Conservation (phyloP, 805 yeast species). For the Saccharomyces jurei region DNA sequence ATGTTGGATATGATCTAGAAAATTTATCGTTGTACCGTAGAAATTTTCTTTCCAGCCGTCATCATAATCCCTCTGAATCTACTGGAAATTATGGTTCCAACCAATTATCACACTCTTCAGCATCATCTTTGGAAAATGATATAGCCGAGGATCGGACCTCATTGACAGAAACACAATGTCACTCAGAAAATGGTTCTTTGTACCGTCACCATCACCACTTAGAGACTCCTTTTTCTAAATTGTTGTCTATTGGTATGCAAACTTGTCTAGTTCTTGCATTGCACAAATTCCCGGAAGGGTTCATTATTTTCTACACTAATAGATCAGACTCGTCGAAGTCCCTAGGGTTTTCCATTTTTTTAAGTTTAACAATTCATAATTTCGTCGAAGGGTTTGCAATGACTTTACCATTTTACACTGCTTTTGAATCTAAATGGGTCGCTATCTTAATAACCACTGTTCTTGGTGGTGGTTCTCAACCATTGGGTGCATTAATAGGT, state of each 20-base stretch:
- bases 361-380: constrained; percentile 83
- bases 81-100: constrained; percentile 5
- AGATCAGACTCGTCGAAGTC: constrained; percentile 26
- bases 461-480: constrained; percentile 81
- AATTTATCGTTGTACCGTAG: constrained; percentile 28
- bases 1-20: constrained; percentile 31
- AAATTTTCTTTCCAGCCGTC: constrained; percentile 19
- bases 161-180: constrained; percentile 21
- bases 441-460: constrained; percentile 61
- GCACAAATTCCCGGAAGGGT: constrained; percentile 94
- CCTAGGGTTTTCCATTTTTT: constrained; percentile 71
- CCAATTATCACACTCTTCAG: background rate
- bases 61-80: constrained; percentile 2
- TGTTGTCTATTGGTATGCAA: constrained; percentile 84
- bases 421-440: constrained; percentile 50
- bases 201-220: constrained; percentile 72
- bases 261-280: constrained; percentile 80
- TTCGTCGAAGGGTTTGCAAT: constrained; percentile 91
- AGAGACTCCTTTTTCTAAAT: constrained; percentile 64
- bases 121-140: background rate
- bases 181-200: constrained; percentile 18
- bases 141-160: background rate
- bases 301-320: constrained; percentile 71
- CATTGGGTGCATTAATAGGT: constrained; percentile 79
- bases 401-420: constrained; percentile 82